A percentile compares a stretch with the other conserved stretches of the same genome.
Conservation (phyloP, 495 filamentous ascomycete species). For the Rhypophila decipiens region DNA sequence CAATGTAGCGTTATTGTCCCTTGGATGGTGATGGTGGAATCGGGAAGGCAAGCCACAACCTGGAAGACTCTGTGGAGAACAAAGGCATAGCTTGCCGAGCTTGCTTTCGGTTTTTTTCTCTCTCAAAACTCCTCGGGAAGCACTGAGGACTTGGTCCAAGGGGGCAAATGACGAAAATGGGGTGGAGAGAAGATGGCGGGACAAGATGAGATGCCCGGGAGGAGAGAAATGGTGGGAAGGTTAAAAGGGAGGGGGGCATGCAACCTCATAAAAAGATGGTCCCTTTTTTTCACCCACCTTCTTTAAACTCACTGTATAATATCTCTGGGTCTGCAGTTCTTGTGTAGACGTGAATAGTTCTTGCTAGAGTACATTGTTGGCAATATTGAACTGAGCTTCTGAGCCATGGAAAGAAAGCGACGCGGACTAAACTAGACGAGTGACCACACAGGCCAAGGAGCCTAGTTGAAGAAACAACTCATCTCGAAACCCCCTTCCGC, state of each 20-base stretch:
- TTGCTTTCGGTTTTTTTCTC: no score
- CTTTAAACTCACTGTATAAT: no score
- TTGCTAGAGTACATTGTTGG: no score
- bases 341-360: no score
- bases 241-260: neutral
- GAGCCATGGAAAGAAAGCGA: no score
- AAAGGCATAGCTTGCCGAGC: slow-evolving; percentile 1
- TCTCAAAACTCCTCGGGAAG: neutral
- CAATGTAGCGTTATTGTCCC: no score
- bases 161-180: neutral
- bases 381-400: no score
- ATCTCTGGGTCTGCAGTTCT: no score
- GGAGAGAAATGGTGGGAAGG: neutral
- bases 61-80: neutral
- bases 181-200: neutral
- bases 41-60: slow-evolving; percentile 3
- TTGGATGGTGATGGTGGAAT: neutral
- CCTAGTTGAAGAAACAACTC: slow-evolving; percentile 9
- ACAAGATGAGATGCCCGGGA: neutral
- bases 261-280: neutral
- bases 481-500: neutral
- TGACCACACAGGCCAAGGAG: slow-evolving; percentile 6
- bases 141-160: neutral
- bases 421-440: no score
- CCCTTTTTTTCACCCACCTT: no score